Conservation (phyloP, 805 yeast species). For the Pichia phayaonensis region DNA sequence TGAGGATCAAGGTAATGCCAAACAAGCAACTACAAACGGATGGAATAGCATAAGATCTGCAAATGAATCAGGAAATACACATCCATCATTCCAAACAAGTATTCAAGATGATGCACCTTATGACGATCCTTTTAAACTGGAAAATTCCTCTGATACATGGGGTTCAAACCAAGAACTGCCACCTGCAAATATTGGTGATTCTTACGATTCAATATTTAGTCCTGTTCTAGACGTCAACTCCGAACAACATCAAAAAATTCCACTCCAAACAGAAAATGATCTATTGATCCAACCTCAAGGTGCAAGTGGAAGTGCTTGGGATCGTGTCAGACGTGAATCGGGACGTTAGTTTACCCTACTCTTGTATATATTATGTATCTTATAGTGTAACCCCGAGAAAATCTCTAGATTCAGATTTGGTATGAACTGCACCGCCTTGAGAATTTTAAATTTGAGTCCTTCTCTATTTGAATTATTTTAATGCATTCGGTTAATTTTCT, state of each 20-base stretch:
- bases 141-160: not conserved
- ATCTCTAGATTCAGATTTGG: too few relatives aligned
- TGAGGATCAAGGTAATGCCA: not conserved
- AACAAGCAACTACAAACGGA: not conserved
- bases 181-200: not conserved
- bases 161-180: not conserved
- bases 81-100: not conserved
- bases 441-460: not conserved
- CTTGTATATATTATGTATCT: not conserved
- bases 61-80: not conserved
- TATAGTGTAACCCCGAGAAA: too few relatives aligned
- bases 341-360: not conserved
- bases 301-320: slow-evolving; percentile 19
- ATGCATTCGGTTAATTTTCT: too few relatives aligned
- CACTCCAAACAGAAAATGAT: not conserved
- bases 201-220: not conserved
- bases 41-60: not conserved
- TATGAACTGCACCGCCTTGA: not conserved
- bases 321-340: slow-evolving; percentile 15
- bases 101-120: not conserved
- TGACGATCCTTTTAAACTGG: not conserved
- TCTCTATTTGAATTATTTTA: too few relatives aligned
- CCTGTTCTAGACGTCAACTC: not conserved
- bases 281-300: slow-evolving; percentile 1
- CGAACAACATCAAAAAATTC: not conserved